Base-by-base conservation (phyloP, 805 yeast genomes). In the Yamadazyma philogaea region DNA sequence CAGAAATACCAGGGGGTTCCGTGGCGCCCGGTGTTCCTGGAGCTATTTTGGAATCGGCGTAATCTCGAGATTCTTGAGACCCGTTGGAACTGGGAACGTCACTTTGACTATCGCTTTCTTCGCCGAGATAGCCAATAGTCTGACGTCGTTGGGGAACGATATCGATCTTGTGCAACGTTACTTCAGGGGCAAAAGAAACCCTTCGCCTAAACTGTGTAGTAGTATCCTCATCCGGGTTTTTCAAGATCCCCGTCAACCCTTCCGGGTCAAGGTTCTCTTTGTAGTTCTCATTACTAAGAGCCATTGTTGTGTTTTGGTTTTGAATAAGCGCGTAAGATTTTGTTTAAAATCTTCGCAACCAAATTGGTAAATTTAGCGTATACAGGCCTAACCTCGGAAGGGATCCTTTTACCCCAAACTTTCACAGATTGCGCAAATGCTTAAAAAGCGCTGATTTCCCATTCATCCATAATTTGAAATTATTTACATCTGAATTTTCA, bases 181-280 rank as follows among this genome's bases (percentile, higher is more conserved):
- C 87, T 50, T 81, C 86, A 1, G 85, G 85, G 0, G 90, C 90
- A 68, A 85, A 85, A 4, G 88, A 81, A 4, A 85, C 91, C 19
- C 91, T 62, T 44, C 91, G 62, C 14, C 40, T 34, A 18, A 35
- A 41, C 14, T 40, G 6, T 4, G 44, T 30, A 15, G 39, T 22
- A 12, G 21, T 30, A 7, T 26, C 43, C 3, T 16, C 40, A 16
- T 28, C 39, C 10, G 28, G 19, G 12, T 14, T 8, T 21, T 43
- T 43, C 42, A 43, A 43, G 22, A 43, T 43, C 7, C 46, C 39
- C 20, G 42, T 43, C 22, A 37, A 32, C 30, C 39, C 43, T 10
- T 39, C 41, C 2, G 47, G 47, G 31, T 49, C 50, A 15, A 42
- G 34, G 22, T 49, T 49, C 37, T 49, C 52, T 22, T 48, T 48